A percentile compares a stretch with the other conserved stretches of the same genome.
Evolutionary conservation across 2,329 filamentous ascomycete species (phyloP).

Genomic region (Colletotrichum echinochloae): DNA sequence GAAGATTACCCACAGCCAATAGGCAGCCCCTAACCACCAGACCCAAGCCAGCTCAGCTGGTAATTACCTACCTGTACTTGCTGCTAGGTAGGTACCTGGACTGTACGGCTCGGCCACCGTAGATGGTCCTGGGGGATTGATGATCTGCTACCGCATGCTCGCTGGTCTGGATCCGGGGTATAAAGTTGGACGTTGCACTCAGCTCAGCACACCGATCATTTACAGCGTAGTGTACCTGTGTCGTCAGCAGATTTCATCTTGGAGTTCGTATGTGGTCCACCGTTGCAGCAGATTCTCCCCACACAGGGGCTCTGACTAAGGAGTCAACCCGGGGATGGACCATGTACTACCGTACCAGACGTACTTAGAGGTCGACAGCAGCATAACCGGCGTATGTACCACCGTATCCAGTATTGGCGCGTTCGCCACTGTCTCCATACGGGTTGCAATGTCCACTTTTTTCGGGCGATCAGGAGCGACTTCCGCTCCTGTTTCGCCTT

Average conservation of each 20-base stretch:
- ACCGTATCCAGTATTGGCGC: too few relatives aligned
- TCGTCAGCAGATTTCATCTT: background rate
- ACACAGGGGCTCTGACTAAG: background rate
- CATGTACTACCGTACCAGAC: too few relatives aligned
- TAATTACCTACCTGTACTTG: too few relatives aligned
- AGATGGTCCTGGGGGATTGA: background rate
- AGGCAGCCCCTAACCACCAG: too few relatives aligned
- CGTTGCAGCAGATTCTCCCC: constrained; percentile 7
- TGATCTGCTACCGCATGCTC: background rate
- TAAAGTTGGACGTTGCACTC: background rate
- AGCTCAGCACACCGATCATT: constrained; percentile 16
- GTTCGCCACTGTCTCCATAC: constrained; percentile 4
- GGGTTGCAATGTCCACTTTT: constrained; percentile 2
- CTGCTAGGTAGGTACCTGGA: too few relatives aligned
- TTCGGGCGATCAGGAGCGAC: constrained; percentile 19
- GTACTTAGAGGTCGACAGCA: background rate
- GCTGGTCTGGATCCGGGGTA: background rate
- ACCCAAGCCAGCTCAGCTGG: too few relatives aligned
- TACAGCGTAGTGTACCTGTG: constrained; percentile 13
- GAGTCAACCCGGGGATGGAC: constrained; percentile 5
- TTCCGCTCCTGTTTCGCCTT: constrained; percentile 2
- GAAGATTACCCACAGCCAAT: background rate
- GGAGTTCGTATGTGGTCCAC: background rate
- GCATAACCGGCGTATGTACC: too few relatives aligned
- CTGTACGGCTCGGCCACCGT: background rate